Percentiles rank a stretch among this genome's conserved stretches.
Evolutionary conservation across 192 early-diverging fungal species (phyloP).

Genomic region (Coemansia sp.): DNA sequence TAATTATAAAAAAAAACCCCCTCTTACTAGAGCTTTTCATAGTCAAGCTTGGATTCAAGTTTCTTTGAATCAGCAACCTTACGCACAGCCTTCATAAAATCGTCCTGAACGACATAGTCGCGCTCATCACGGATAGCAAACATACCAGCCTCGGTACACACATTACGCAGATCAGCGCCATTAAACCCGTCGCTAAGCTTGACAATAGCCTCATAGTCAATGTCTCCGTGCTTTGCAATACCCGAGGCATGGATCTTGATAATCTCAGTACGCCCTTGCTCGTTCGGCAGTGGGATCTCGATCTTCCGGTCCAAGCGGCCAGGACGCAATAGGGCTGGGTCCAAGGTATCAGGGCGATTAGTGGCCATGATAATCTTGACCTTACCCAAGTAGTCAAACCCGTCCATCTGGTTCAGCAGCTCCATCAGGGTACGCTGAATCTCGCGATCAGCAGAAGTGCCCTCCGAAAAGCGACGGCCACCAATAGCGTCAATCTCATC

Average conservation of each 20-base stretch:
- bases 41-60: slow-evolving; percentile 85
- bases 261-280: slow-evolving; percentile 94
- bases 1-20: neutral
- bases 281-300: slow-evolving; percentile 98
- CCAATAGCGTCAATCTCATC: slow-evolving; percentile 99
- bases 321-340: slow-evolving; percentile 95
- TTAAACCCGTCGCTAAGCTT: slow-evolving; percentile 99
- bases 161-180: slow-evolving; percentile 97
- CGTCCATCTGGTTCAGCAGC: slow-evolving; percentile 99
- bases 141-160: slow-evolving; percentile 99
- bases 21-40: slow-evolving; percentile 70
- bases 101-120: slow-evolving; percentile 97
- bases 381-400: slow-evolving; percentile 97
- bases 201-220: slow-evolving; percentile 97
- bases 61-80: slow-evolving; percentile 99
- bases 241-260: slow-evolving; percentile 93
- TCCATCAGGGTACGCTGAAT: slow-evolving; percentile 99
- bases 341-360: slow-evolving; percentile 97
- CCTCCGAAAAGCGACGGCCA: slow-evolving; percentile 96
- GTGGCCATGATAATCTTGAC: slow-evolving; percentile 99
- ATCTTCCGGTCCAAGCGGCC: slow-evolving; percentile 98
- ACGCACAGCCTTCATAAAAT: slow-evolving; percentile 99
- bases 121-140: slow-evolving; percentile 99
- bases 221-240: slow-evolving; percentile 96
- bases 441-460: slow-evolving; percentile 99